A percentile compares a stretch with the other conserved stretches of the same genome.
Conservation (phyloP, 139 green algal species). For the Chlorella sp. region DNA sequence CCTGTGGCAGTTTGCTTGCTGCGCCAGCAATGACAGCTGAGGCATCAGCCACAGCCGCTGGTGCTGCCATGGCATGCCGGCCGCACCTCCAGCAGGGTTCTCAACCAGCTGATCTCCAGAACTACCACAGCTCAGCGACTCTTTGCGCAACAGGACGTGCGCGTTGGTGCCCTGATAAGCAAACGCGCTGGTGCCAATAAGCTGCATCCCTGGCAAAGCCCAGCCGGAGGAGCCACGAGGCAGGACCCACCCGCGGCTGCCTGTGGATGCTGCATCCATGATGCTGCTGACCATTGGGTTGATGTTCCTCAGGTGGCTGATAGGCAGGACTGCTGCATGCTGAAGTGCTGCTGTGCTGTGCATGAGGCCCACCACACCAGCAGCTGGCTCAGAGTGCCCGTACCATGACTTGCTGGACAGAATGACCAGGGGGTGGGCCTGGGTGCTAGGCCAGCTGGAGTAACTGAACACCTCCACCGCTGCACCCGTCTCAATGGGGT, state of each 20-base stretch:
- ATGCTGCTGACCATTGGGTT: neutral
- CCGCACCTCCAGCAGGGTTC: too few species aligned
- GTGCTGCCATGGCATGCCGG: too few species aligned
- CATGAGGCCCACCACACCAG: slow-evolving; percentile 62
- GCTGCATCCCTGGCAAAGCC: too few species aligned
- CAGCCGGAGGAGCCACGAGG: slow-evolving; percentile 25
- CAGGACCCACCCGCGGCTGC: too few species aligned
- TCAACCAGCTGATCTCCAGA: too few species aligned
- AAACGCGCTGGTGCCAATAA: too few species aligned
- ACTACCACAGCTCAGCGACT: too few species aligned
- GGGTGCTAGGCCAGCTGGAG: neutral
- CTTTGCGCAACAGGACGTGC: too few species aligned
- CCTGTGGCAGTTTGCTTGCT: too few species aligned
- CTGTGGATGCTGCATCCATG: slow-evolving; percentile 45
- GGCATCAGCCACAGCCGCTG: too few species aligned
- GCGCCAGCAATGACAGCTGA: too few species aligned
- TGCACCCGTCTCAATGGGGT: slow-evolving; percentile 65
- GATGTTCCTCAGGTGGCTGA: slow-evolving; percentile 55
- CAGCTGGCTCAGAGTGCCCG: slow-evolving; percentile 76
- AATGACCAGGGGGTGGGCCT: neutral
- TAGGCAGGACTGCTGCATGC: neutral
- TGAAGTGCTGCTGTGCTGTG: slow-evolving; percentile 30
- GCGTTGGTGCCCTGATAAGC: too few species aligned
- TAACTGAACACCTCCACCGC: slow-evolving; percentile 23
- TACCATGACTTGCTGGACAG: slow-evolving; percentile 63